These are phyloP conservation scores for Olyra latifolia DNA, from an alignment of 176 grass and related monocot genomes.

Conservation along the genomic window DNA sequence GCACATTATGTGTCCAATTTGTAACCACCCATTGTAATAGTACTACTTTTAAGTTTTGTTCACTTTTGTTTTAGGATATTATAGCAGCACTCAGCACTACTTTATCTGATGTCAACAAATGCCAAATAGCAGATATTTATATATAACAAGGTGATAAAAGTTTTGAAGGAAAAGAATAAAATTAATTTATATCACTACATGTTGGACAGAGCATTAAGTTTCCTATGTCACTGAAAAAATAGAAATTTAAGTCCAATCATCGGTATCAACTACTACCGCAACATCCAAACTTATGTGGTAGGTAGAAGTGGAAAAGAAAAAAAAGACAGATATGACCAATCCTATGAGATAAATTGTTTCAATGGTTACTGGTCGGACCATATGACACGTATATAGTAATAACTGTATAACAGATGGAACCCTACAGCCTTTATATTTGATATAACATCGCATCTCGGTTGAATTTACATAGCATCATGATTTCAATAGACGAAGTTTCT, in stretches of 20 bases:
- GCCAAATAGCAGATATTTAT: neutral
- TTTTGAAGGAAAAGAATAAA: slow-evolving; percentile 6
- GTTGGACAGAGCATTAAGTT: slow-evolving; percentile 43
- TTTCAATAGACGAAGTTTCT: neutral
- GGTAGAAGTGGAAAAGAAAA: slow-evolving; percentile 19
- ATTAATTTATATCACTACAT: slow-evolving; percentile 29
- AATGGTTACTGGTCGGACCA: neutral
- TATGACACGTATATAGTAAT: neutral
- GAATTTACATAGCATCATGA: neutral
- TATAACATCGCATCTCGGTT: neutral
- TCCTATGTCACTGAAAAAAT: slow-evolving; percentile 39
- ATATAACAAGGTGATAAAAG: neutral
- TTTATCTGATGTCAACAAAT: neutral
- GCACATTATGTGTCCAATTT: neutral
- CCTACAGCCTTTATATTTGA: neutral
- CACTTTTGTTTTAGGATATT: neutral
- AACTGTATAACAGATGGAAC: neutral
- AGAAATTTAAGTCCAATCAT: neutral
- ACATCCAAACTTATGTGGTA: neutral
- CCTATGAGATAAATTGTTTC: slow-evolving; percentile 13
- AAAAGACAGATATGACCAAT: slow-evolving; percentile 1
- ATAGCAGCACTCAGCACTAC: neutral
- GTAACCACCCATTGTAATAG: neutral
- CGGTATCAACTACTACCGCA: neutral
- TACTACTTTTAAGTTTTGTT: neutral